A percentile compares a stretch with the other conserved stretches of the same genome.
Evolutionary conservation across 768 basidiomycete genomes (phyloP).

Genomic region (Leccinum subtestaceum): DNA sequence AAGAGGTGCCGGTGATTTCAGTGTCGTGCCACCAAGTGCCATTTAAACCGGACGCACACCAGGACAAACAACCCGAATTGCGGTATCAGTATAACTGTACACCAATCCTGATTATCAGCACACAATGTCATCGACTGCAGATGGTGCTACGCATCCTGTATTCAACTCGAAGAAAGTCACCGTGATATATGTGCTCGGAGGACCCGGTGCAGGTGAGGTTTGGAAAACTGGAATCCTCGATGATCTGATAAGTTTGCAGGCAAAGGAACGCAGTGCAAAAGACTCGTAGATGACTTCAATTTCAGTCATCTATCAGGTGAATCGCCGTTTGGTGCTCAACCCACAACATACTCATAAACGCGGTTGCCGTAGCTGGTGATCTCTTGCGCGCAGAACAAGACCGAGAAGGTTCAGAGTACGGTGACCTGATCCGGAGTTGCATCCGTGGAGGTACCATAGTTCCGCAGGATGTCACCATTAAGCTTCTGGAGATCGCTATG

Average conservation of each 20-base stretch:
- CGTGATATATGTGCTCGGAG: slow-evolving; percentile 94
- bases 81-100: slow-evolving; percentile 6
- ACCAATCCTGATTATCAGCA: not conserved
- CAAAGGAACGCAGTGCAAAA: slow-evolving; percentile 92
- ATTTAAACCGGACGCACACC: not conserved
- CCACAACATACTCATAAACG: slow-evolving; percentile 11
- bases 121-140: slow-evolving; percentile 16
- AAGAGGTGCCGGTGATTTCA: too few species aligned
- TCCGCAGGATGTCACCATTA: slow-evolving; percentile 95
- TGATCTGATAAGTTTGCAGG: slow-evolving; percentile 44
- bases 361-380: slow-evolving; percentile 74
- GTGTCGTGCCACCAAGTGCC: not conserved
- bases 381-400: slow-evolving; percentile 92
- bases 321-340: slow-evolving; percentile 14
- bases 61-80: not conserved
- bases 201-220: slow-evolving; percentile 84
- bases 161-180: slow-evolving; percentile 76
- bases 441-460: slow-evolving; percentile 93
- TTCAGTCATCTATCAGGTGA: slow-evolving; percentile 94
- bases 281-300: slow-evolving; percentile 77
- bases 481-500: slow-evolving; percentile 94
- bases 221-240: slow-evolving; percentile 3
- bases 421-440: slow-evolving; percentile 79
- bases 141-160: slow-evolving; percentile 8
- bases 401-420: slow-evolving; percentile 79